A percentile compares a stretch with the other conserved stretches of the same genome.
Conservation (phyloP, 306 rosid species). For the Betula pendula region DNA sequence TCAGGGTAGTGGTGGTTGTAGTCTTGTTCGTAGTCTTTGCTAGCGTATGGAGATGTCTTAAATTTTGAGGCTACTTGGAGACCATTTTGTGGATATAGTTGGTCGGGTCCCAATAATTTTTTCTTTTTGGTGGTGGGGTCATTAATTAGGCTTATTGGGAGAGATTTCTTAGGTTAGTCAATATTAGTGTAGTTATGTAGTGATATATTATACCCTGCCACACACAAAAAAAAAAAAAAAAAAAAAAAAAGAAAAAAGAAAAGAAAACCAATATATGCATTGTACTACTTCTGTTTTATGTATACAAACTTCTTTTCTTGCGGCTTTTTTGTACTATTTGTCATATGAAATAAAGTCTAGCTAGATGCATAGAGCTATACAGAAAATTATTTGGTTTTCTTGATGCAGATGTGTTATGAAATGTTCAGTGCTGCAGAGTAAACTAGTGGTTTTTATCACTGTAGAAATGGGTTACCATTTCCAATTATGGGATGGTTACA, state of each 20-base stretch:
- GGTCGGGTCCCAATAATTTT: conserved; percentile 22
- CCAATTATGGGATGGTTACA: not conserved
- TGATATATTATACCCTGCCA: not conserved
- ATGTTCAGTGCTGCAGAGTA: not conserved
- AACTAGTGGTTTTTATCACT: not conserved
- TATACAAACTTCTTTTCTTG: not conserved
- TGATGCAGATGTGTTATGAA: not conserved
- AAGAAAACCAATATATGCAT: not conserved
- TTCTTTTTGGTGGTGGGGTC: not conserved
- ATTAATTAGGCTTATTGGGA: conserved; percentile 31
- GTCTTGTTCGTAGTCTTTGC: conserved; percentile 41
- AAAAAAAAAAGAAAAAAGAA: not conserved
- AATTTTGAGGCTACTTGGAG: conserved; percentile 39
- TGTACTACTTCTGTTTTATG: not conserved
- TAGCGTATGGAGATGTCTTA: conserved; percentile 54
- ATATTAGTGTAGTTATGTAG: not conserved
- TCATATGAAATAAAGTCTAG: not conserved
- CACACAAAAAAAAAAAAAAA: not conserved
- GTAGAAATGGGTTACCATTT: not conserved
- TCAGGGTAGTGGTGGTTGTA: conserved; percentile 41
- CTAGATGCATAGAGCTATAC: not conserved
- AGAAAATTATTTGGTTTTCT: not conserved
- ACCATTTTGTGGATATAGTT: conserved; percentile 26
- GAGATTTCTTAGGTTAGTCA: conserved; percentile 22
- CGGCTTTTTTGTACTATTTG: not conserved